A percentile compares a stretch with the other conserved stretches of the same genome.
These are phyloP conservation scores for Candida jianshihensis DNA, from an alignment of 805 yeast genomes.

Conservation along the genomic window DNA sequence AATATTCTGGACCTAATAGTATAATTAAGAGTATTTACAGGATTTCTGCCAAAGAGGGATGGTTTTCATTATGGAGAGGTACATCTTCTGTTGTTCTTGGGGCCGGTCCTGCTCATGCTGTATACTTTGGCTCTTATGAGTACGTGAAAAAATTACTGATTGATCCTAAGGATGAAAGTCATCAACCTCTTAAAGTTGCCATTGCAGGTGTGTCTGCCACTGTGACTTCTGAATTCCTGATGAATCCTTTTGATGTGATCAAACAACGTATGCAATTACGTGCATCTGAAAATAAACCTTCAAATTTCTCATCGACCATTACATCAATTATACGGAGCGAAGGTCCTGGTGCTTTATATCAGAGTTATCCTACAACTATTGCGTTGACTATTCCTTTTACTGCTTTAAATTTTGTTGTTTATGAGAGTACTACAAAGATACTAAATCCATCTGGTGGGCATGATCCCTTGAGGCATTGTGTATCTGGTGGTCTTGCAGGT, in stretches of 20 bases:
- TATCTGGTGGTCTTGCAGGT: slow-evolving; percentile 90
- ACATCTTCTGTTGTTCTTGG: slow-evolving; percentile 87
- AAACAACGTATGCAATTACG: slow-evolving; percentile 87
- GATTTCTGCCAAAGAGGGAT: slow-evolving; percentile 81
- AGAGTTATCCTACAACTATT: slow-evolving; percentile 93
- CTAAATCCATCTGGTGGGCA: slow-evolving; percentile 73
- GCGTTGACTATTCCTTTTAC: slow-evolving; percentile 92
- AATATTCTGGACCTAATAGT: slow-evolving; percentile 4
- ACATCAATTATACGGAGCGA: slow-evolving; percentile 32
- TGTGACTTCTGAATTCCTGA: slow-evolving; percentile 81
- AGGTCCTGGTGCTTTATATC: slow-evolving; percentile 73
- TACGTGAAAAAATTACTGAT: slow-evolving; percentile 39
- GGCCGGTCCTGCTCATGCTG: slow-evolving; percentile 98
- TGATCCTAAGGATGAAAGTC: slow-evolving; percentile 27
- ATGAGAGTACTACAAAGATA: slow-evolving; percentile 68
- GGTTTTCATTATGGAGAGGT: slow-evolving; percentile 87
- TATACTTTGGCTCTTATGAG: slow-evolving; percentile 92
- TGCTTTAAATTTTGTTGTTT: slow-evolving; percentile 86
- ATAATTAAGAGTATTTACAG: slow-evolving; percentile 54
- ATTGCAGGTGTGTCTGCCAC: slow-evolving; percentile 93
- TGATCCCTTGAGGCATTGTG: slow-evolving; percentile 89
- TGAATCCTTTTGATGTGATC: slow-evolving; percentile 95
- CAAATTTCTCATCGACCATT: slow-evolving; percentile 11
- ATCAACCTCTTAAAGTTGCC: slow-evolving; percentile 79
- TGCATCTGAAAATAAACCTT: slow-evolving; percentile 4